Evolutionary conservation across 345 rosid species (phyloP).

Genomic region (Eucalyptus pumila): DNA sequence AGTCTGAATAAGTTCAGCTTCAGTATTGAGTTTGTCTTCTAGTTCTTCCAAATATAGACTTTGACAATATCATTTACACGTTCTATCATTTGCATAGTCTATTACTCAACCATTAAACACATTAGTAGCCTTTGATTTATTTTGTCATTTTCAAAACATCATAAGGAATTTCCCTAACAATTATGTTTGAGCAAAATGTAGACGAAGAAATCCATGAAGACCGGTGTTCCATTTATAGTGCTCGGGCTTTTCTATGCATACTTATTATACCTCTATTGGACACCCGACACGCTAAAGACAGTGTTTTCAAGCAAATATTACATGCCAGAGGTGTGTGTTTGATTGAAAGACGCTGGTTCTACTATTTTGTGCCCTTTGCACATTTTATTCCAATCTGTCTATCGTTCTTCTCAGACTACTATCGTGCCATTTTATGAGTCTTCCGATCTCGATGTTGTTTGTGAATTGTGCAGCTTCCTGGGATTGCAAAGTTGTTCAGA

Average conservation of each 20-base stretch:
- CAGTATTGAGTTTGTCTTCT: too few relatives aligned
- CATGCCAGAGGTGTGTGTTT: conserved; percentile 65
- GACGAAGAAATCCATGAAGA: conserved; percentile 75
- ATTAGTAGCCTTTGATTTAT: too few relatives aligned
- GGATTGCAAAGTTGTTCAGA: conserved; percentile 79
- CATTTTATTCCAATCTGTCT: too few relatives aligned
- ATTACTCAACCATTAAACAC: too few relatives aligned
- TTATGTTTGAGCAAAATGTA: conserved; percentile 8
- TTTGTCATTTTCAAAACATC: too few relatives aligned
- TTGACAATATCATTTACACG: too few relatives aligned
- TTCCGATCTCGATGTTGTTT: not conserved
- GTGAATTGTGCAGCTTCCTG: conserved; percentile 38
- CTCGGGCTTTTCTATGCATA: conserved; percentile 68
- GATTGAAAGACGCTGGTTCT: not conserved
- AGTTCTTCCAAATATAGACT: too few relatives aligned
- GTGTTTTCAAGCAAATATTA: conserved; percentile 70
- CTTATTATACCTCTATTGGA: conserved; percentile 75
- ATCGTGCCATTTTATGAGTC: not conserved
- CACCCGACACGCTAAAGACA: conserved; percentile 46
- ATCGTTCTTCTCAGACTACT: not conserved
- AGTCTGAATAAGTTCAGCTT: too few relatives aligned
- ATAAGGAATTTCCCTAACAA: too few relatives aligned
- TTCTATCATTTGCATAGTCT: too few relatives aligned
- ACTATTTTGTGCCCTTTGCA: not conserved
- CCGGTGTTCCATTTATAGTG: conserved; percentile 47